Evolutionary conservation across 2,329 filamentous ascomycete genomes (phyloP).

Genomic region (Rutstroemia sp.): DNA sequence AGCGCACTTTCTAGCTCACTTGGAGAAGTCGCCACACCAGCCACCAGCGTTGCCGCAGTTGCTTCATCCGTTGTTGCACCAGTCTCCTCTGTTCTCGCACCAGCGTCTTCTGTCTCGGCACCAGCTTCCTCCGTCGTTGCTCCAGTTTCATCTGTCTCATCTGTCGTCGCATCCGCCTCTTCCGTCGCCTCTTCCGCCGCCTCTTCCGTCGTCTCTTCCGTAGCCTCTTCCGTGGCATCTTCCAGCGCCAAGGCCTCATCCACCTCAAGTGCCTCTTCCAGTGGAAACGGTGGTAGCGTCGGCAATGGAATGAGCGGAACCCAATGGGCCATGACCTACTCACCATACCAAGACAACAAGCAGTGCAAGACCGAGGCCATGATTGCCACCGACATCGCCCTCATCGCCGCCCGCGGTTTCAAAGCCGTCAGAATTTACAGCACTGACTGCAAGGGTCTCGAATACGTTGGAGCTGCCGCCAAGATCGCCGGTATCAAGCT

Average conservation of each 20-base stretch:
- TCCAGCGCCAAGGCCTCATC: conserved; percentile 4
- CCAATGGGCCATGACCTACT: conserved; percentile 72
- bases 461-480: conserved; percentile 65
- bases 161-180: conserved; percentile 22
- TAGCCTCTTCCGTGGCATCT: conserved; percentile 31
- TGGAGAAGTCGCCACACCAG: background rate
- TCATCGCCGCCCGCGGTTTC: conserved; percentile 62
- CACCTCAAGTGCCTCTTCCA: conserved; percentile 45
- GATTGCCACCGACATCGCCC: conserved; percentile 52
- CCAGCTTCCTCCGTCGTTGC: conserved; percentile 14
- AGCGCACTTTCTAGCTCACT: conserved; percentile 21
- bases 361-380: conserved; percentile 56
- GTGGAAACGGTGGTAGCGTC: conserved; percentile 15
- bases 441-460: conserved; percentile 79
- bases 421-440: conserved; percentile 74
- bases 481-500: conserved; percentile 62
- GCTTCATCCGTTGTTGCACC: background rate
- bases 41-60: background rate
- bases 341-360: conserved; percentile 55
- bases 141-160: conserved; percentile 15
- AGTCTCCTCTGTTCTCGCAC: conserved; percentile 11
- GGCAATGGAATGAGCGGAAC: conserved; percentile 14
- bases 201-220: conserved; percentile 22
- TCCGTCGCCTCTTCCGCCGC: conserved; percentile 22
- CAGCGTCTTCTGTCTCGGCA: conserved; percentile 13